Percentiles rank a stretch among this genome's conserved stretches.
Evolutionary conservation across 345 rosid genomes (phyloP).

Genomic region (Populus simonii): DNA sequence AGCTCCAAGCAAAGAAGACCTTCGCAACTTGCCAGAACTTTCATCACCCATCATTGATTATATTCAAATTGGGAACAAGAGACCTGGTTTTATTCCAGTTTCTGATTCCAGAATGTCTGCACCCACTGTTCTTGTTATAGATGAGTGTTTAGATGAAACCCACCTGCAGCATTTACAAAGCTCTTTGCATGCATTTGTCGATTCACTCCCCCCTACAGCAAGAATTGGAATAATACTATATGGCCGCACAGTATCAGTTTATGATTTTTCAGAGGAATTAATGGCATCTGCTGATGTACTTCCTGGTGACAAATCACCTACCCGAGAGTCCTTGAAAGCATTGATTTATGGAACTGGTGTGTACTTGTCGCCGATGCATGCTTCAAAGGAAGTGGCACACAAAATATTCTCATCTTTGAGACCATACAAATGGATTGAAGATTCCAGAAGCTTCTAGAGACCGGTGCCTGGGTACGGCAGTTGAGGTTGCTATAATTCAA

Average conservation of each 20-base stretch:
- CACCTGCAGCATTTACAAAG: constrained; percentile 95
- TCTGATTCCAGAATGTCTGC: constrained; percentile 85
- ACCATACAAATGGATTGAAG: constrained; percentile 66
- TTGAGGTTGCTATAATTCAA: constrained; percentile 87
- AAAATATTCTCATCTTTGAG: constrained; percentile 85
- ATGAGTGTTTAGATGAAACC: constrained; percentile 94
- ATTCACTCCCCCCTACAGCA: constrained; percentile 71
- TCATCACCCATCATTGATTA: constrained; percentile 77
- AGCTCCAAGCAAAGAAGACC: constrained; percentile 71
- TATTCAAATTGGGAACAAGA: constrained; percentile 80
- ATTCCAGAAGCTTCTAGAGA: constrained; percentile 86
- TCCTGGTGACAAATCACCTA: constrained; percentile 80
- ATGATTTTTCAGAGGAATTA: constrained; percentile 88
- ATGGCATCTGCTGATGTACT: constrained; percentile 97
- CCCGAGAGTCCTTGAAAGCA: constrained; percentile 69
- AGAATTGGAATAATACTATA: constrained; percentile 83
- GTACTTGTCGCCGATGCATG: constrained; percentile 90
- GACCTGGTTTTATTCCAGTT: constrained; percentile 82
- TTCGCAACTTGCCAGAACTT: constrained; percentile 67
- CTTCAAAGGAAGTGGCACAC: constrained; percentile 89
- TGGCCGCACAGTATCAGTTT: constrained; percentile 83
- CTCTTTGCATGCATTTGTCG: constrained; percentile 92
- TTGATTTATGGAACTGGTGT: constrained; percentile 92
- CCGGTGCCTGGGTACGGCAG: constrained; percentile 84
- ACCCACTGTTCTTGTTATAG: constrained; percentile 84